Conservation (phyloP, 495 filamentous ascomycete species). For the Trichoderma virens region DNA sequence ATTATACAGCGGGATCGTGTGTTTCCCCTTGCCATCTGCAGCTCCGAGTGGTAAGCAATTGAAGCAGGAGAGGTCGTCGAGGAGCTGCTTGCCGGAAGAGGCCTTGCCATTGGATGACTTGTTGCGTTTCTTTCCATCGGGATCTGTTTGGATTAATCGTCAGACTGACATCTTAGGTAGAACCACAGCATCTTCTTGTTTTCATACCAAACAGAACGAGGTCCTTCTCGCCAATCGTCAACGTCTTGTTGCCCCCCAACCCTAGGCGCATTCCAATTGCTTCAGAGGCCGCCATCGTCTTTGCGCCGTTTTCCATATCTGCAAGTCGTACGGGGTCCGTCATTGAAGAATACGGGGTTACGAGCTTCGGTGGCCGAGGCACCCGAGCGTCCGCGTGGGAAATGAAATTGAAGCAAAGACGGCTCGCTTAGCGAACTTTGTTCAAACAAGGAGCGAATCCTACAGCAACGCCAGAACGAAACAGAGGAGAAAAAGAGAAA, state of each 20-base stretch:
- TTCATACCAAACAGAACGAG: slow-evolving; percentile 3
- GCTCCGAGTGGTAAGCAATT: not conserved
- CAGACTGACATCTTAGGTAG: no score
- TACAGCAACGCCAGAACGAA: not conserved
- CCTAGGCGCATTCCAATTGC: not conserved
- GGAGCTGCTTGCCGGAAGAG: not conserved
- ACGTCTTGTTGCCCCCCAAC: slow-evolving; percentile 7
- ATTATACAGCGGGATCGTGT: slow-evolving; percentile 66
- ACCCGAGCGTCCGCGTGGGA: not conserved
- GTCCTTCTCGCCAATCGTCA: slow-evolving; percentile 10
- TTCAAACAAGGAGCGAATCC: no score
- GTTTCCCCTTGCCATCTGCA: slow-evolving; percentile 12
- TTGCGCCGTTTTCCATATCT: not conserved
- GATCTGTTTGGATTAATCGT: not conserved
- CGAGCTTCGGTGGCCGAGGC: not conserved
- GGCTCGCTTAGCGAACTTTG: no score
- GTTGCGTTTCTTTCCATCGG: not conserved
- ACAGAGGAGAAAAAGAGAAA: not conserved
- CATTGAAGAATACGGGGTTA: not conserved
- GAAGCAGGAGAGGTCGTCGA: not conserved
- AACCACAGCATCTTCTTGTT: not conserved
- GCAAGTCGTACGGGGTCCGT: not conserved
- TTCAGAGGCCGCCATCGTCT: not conserved
- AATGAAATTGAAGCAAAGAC: no score
- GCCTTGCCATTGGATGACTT: slow-evolving; percentile 1